Evolutionary conservation across 371 early-diverging fungal species (phyloP), one percentile per base, ranked within the genome.

Genomic region (Syncephalastrum racemosum): DNA sequence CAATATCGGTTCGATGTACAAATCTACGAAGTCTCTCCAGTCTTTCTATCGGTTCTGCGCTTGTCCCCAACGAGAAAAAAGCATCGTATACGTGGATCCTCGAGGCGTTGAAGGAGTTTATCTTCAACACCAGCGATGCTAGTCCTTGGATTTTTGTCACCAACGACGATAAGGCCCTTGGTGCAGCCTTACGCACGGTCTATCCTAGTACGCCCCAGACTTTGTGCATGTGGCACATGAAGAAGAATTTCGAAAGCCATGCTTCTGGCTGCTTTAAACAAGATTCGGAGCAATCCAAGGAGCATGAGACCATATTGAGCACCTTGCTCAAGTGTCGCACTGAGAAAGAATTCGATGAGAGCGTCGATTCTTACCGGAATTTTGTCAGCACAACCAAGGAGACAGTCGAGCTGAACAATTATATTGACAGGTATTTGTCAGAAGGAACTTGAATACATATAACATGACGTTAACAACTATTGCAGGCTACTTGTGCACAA

Each of bases 1-100:
- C 54, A 66, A 79, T 19, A 75, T 82, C 0, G 23, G 40, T 12
- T 25, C 3, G 10, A 43, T n/a, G n/a, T n/a, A n/a, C n/a, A n/a
- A n/a, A n/a, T n/a, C n/a, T n/a, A n/a, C n/a, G n/a, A n/a, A n/a
- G 19, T 18, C 14, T 6, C 1, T 15, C 0, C 4, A 36, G 22
- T n/a, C 7, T 22, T 1, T 39, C 31, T 2, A n/a, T 48, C 22
- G 56, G 3, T 12, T 56, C 23, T 0, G 27, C 24, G 8, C 4
- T 56, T 13, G 10, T 56, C 2, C 7, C 27, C 7, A 20, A 56
- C 14, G 56, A 56, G 13, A 15, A 16, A 10, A 8, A 39, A 5
- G n/a, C 14, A 0, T 40, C 57, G 22, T 56, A 48, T 18, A 18
- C 16, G 13, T 56, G 57, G 57, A 25, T 56, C 3, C 36, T 56